A percentile compares a stretch with the other conserved stretches of the same genome.
These are phyloP conservation scores for Taiozyma sp. DNA, from an alignment of 1,139 yeast genomes.

Conservation along the genomic window DNA sequence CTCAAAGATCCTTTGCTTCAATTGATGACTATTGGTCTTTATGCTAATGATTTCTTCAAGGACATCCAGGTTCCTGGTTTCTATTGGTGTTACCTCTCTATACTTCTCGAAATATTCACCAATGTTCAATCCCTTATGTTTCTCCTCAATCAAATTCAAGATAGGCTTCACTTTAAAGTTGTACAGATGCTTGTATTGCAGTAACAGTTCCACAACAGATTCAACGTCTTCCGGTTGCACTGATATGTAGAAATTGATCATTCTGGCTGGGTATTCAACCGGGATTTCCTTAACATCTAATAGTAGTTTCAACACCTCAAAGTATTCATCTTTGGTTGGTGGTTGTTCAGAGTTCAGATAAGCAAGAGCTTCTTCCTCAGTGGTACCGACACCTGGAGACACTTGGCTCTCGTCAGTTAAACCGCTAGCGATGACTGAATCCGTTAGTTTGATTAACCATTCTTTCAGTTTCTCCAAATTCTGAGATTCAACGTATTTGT, in stretches of 20 bases:
- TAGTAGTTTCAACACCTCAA: constrained; percentile 8
- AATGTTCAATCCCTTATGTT: neutral
- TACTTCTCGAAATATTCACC: constrained; percentile 10
- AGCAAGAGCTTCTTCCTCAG: constrained; percentile 13
- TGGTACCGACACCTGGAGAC: constrained; percentile 16
- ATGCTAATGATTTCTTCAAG: constrained; percentile 10
- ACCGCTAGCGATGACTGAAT: constrained; percentile 9
- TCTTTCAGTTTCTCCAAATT: constrained; percentile 6
- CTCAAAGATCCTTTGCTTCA: constrained; percentile 3
- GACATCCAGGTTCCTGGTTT: constrained; percentile 13
- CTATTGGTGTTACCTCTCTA: constrained; percentile 6
- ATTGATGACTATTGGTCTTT: constrained; percentile 7
- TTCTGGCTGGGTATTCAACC: neutral
- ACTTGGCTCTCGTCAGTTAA: constrained; percentile 4
- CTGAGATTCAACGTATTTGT: constrained; percentile 8
- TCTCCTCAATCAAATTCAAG: constrained; percentile 3
- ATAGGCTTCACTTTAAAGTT: constrained; percentile 14
- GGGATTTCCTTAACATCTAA: constrained; percentile 5
- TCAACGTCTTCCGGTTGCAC: constrained; percentile 7
- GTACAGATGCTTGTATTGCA: constrained; percentile 14
- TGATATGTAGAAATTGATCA: constrained; percentile 16
- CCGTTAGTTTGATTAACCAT: constrained; percentile 12
- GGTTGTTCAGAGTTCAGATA: constrained; percentile 13
- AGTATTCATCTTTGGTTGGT: constrained; percentile 12
- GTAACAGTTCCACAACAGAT: constrained; percentile 11